phyloP scores from a whole-genome alignment of 2,329 filamentous ascomycete species.

The Talaromyces sp. region DNA sequence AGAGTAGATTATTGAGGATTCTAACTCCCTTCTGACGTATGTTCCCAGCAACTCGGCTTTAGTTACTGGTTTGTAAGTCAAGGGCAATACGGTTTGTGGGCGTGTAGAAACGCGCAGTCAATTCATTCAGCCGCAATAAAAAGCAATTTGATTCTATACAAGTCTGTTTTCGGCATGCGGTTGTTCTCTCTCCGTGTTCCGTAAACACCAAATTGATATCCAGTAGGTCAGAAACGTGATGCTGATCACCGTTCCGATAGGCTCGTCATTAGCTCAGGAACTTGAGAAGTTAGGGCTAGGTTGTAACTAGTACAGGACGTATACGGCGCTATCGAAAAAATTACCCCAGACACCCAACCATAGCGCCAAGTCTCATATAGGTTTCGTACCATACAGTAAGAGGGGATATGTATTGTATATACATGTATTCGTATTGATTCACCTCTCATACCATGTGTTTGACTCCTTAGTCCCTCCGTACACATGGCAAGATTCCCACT shows the following conservation, averaged over 20 bases:
- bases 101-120: not conserved
- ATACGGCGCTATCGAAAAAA: not conserved
- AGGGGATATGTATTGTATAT: not conserved
- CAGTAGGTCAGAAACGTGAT: slow-evolving; percentile 13
- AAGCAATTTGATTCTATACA: slow-evolving; percentile 41
- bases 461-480: not conserved
- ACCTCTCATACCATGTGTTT: not conserved
- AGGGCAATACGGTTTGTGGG: too few species aligned
- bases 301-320: not conserved
- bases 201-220: not conserved
- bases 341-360: not conserved
- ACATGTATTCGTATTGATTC: not conserved
- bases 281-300: slow-evolving; percentile 3
- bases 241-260: slow-evolving; percentile 4
- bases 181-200: not conserved
- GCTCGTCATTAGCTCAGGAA: not conserved
- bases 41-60: too few species aligned
- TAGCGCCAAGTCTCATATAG: not conserved
- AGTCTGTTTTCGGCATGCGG: not conserved
- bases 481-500: not conserved
- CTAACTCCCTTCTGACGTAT: not conserved
- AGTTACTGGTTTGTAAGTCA: too few species aligned
- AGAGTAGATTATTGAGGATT: too few species aligned
- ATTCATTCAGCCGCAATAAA: not conserved
- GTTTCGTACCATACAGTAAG: not conserved